Base-by-base conservation (phyloP, 768 basidiomycete genomes). In the Leccinum rimulosum region DNA sequence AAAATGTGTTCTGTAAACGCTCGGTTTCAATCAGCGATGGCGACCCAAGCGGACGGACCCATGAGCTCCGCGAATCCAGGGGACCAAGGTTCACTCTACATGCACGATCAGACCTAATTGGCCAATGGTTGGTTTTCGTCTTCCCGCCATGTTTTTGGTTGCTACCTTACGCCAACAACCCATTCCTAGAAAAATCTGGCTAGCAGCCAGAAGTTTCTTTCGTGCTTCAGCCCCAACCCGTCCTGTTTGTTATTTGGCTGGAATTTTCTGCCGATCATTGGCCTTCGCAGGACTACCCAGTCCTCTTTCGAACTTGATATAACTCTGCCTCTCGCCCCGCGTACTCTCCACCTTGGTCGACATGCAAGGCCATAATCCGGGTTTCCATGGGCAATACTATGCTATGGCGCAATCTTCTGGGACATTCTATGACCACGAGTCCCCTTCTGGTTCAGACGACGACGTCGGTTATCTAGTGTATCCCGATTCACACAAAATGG, bases 391-490 rank as follows among this genome's bases (percentile, higher is more conserved):
- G 11, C 61, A 64, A 50, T 68, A 73, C 58, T 61, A 65, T 61
- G 57, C 52, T 50, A 61, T 72, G 53, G 58, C 74, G 58, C 73
- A 73, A 43, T 60, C 66, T 53, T 55, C 66, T 53, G 67, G 67
- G 55, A 43, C 68, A 52, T 66, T 74, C 60, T 68, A 81, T 56
- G 81, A 81, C 61, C 77, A 75, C 53, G 79, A 76, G 55, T 86
- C 84, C 10, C 75, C 79, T 66, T 80, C 83, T 7, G 81, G 78
- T 58, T 85, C 85, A 58, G 85, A 86, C 60, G 84, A 85, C 63
- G 83, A 82, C 33, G 56, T 35, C 48, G 73, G 64, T 57, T 74
- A 61, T 78, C 54, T 55, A 10, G 22, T 2, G 12, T 70, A 70
- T 59, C 56, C 66, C 31, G 79, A 70, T 40, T 58, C 53, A 73